phyloP scores from a whole-genome alignment of 176 grass and related monocot species.

The Phragmites australis region DNA sequence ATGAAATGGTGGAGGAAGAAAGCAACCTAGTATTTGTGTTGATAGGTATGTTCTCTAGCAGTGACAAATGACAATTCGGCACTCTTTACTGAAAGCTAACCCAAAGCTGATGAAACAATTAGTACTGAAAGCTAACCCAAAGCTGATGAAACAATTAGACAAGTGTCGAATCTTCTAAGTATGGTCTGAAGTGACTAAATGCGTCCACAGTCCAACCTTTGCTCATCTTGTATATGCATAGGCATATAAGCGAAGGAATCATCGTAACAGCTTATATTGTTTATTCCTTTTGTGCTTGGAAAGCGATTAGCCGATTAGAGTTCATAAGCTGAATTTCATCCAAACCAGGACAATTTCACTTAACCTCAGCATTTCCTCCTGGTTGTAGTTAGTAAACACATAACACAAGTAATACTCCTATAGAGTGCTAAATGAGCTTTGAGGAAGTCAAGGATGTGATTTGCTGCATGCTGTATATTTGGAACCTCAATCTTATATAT shows the following conservation, averaged over 20 bases:
- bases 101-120: slow-evolving; percentile 10
- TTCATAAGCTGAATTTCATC: background rate
- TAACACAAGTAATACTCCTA: slow-evolving; percentile 1
- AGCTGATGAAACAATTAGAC: slow-evolving; percentile 2
- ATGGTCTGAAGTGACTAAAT: slow-evolving; percentile 21
- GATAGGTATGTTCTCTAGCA: slow-evolving; percentile 68
- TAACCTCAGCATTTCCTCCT: background rate
- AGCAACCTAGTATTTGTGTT: slow-evolving; percentile 92
- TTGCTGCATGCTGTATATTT: slow-evolving; percentile 26
- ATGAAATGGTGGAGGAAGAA: slow-evolving; percentile 99
- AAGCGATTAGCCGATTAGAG: background rate
- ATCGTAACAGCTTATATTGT: background rate
- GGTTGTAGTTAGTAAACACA: slow-evolving; percentile 18
- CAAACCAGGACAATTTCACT: background rate
- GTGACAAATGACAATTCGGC: background rate
- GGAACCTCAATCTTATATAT: slow-evolving; percentile 34
- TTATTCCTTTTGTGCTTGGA: slow-evolving; percentile 3
- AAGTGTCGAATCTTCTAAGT: background rate
- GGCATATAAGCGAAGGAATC: slow-evolving; percentile 5
- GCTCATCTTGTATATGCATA: slow-evolving; percentile 20
- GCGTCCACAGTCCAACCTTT: background rate
- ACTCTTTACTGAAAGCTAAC: slow-evolving; percentile 2
- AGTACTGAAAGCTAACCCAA: slow-evolving; percentile 8
- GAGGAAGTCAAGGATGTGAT: slow-evolving; percentile 19
- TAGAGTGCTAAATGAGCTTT: slow-evolving; percentile 22